Evolutionary conservation across 2,329 filamentous ascomycete genomes (phyloP).

Genomic region (Ophiostoma ips): DNA sequence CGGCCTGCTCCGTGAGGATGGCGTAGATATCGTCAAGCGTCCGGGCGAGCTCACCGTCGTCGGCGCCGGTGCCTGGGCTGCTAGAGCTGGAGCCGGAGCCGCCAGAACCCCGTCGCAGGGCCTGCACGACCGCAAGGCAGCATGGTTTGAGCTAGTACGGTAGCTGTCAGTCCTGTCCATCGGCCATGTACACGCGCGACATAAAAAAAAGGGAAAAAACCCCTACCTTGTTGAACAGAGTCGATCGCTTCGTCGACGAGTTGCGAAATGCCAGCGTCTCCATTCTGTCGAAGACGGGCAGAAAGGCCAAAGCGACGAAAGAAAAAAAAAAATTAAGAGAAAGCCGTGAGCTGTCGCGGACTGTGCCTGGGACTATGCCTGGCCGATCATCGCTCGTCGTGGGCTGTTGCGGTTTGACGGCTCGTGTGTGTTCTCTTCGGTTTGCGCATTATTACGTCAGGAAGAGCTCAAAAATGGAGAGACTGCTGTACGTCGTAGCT

Average conservation of each 20-base stretch:
- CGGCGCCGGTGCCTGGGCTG: not conserved
- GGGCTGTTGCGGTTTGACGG: not conserved
- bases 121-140: conserved; percentile 45
- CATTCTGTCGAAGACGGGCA: conserved; percentile 2
- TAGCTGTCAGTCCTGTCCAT: too few species aligned
- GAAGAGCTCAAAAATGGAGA: too few species aligned
- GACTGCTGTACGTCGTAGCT: too few species aligned
- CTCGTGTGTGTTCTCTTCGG: too few species aligned
- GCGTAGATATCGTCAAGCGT: conserved; percentile 31
- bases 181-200: not conserved
- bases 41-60: conserved; percentile 27
- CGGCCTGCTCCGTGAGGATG: conserved; percentile 31
- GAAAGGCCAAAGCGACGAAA: too few species aligned
- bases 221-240: conserved; percentile 17
- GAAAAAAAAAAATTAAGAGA: too few species aligned
- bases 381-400: not conserved
- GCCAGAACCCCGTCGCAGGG: conserved; percentile 23
- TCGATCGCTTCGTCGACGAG: conserved; percentile 14
- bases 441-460: too few species aligned
- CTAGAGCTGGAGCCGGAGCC: conserved; percentile 16
- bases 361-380: not conserved
- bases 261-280: conserved; percentile 13
- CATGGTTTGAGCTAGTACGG: conserved; percentile 43
- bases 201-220: too few species aligned
- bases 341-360: not conserved